A percentile compares a stretch with the other conserved stretches of the same genome.
Conservation (phyloP, 176 grass and related monocot genomes). For the Oryza brachyantha region DNA sequence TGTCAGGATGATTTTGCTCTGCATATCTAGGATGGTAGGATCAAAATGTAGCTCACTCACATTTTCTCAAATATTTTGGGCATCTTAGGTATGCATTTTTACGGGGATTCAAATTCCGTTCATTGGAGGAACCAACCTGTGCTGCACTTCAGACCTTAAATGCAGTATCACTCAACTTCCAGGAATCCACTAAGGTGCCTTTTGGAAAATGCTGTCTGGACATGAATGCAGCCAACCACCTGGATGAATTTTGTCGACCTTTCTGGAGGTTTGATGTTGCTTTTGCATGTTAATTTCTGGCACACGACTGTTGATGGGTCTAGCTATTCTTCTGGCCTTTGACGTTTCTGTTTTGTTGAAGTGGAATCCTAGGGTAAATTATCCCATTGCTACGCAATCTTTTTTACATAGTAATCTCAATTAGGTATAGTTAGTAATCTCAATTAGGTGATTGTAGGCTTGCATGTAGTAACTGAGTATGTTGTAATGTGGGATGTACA, state of each 20-base stretch:
- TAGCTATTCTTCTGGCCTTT: background rate
- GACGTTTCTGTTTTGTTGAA: conserved; percentile 10
- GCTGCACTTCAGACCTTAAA: background rate
- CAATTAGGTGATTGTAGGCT: conserved; percentile 14
- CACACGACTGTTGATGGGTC: background rate
- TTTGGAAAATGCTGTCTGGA: background rate
- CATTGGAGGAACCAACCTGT: background rate
- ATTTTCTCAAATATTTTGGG: conserved; percentile 13
- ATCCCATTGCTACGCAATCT: background rate
- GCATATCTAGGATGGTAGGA: background rate
- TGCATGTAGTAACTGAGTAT: conserved; percentile 10
- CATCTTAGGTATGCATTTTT: background rate
- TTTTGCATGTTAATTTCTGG: conserved; percentile 21
- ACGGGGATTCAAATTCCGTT: background rate
- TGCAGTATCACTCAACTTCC: background rate
- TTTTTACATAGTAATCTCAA: background rate
- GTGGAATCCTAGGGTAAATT: background rate
- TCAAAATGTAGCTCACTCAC: conserved; percentile 9
- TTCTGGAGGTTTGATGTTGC: background rate
- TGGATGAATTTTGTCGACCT: conserved; percentile 3
- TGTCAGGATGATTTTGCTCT: background rate
- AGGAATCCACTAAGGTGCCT: conserved; percentile 16
- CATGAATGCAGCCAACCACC: conserved; percentile 1
- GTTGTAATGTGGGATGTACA: background rate
- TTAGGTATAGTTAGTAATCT: conserved; percentile 19